Evolutionary conservation across 2,329 filamentous ascomycete genomes (phyloP).

Genomic region (Drechslera avenae): DNA sequence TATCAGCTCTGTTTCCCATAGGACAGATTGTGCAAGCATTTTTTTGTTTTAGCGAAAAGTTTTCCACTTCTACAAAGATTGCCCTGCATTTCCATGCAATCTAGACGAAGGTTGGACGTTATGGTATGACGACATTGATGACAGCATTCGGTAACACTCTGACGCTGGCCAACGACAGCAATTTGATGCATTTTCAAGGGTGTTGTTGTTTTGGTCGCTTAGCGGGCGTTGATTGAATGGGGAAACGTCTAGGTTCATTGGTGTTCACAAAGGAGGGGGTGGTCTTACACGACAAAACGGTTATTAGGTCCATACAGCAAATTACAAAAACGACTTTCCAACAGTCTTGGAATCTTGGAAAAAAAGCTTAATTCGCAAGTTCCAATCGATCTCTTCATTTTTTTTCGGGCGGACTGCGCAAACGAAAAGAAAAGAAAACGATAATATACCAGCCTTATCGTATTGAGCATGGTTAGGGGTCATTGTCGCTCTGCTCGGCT

Average conservation of each 20-base stretch:
- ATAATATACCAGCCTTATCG: no score
- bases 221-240: constrained; percentile 14
- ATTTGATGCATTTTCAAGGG: constrained; percentile 21
- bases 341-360: no score
- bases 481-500: no score
- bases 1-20: background rate
- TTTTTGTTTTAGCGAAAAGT: constrained; percentile 17
- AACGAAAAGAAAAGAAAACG: no score
- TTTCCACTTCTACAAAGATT: constrained; percentile 9
- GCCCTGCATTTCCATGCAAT: constrained; percentile 11
- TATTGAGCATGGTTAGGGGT: no score
- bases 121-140: constrained; percentile 22
- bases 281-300: no score
- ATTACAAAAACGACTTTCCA: no score
- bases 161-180: constrained; percentile 4
- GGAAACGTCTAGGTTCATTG: constrained; percentile 7
- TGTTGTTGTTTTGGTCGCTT: constrained; percentile 8
- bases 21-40: constrained; percentile 4
- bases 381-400: no score
- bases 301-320: no score
- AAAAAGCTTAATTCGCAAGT: no score
- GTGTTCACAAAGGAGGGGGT: no score
- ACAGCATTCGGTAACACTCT: constrained; percentile 14
- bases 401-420: no score
- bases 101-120: constrained; percentile 8